A percentile compares a stretch with the other conserved stretches of the same genome.
Conservation (phyloP, 805 yeast species). For the Kluyveromyces aestuarii region DNA sequence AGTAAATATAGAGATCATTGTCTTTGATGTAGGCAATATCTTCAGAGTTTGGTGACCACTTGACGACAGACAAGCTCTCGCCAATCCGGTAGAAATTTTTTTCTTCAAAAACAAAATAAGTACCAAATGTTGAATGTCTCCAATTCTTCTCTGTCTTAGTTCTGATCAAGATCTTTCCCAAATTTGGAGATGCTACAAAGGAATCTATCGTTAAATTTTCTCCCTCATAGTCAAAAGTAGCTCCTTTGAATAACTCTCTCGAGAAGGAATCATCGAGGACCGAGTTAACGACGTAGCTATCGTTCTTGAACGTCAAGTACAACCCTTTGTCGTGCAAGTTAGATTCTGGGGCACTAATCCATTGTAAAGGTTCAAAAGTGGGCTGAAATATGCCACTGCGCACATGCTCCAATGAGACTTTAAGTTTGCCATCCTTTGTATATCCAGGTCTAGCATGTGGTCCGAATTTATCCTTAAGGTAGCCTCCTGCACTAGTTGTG, state of each 20-base stretch:
- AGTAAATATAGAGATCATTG: slow-evolving; percentile 58
- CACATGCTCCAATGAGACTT: slow-evolving; percentile 34
- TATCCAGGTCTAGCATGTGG: slow-evolving; percentile 7
- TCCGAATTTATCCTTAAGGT: background rate
- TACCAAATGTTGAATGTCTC: slow-evolving; percentile 42
- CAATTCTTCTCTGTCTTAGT: slow-evolving; percentile 54
- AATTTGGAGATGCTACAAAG: slow-evolving; percentile 59
- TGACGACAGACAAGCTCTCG: slow-evolving; percentile 37
- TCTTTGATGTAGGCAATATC: slow-evolving; percentile 57
- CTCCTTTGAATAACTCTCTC: slow-evolving; percentile 41
- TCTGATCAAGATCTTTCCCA: slow-evolving; percentile 46
- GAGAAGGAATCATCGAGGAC: slow-evolving; percentile 31
- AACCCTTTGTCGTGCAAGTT: slow-evolving; percentile 53
- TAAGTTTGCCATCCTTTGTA: slow-evolving; percentile 15
- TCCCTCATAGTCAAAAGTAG: slow-evolving; percentile 34
- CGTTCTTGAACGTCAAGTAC: slow-evolving; percentile 42
- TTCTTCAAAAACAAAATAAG: slow-evolving; percentile 36
- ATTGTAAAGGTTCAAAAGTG: slow-evolving; percentile 46
- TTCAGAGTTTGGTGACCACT: slow-evolving; percentile 68
- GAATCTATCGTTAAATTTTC: slow-evolving; percentile 39
- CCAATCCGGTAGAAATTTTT: slow-evolving; percentile 22
- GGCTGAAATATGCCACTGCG: slow-evolving; percentile 54
- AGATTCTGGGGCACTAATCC: slow-evolving; percentile 53
- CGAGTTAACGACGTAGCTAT: slow-evolving; percentile 48
- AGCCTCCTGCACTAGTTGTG: background rate